Conservation (phyloP, 164 flowering plant species). For the Nelumbo lutea region DNA sequence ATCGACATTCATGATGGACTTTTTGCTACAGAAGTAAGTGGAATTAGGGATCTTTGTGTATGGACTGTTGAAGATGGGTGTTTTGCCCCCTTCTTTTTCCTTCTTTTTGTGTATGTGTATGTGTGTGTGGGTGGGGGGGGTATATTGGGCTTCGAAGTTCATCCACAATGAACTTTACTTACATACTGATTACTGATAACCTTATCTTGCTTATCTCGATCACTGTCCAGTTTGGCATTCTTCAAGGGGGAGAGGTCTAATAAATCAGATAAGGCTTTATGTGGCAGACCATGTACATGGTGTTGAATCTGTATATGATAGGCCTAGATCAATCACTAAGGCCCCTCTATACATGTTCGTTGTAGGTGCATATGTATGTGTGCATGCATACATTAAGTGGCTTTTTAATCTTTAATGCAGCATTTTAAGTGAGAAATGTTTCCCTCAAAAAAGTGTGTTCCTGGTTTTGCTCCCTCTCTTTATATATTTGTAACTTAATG, state of each 20-base stretch:
- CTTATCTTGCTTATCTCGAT: no score
- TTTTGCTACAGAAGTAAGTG: constrained; percentile 62
- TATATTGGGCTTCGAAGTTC: not conserved
- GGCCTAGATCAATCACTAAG: not conserved
- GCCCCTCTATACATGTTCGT: not conserved
- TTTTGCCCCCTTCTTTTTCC: not conserved
- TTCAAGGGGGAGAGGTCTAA: not conserved
- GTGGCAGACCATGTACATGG: not conserved
- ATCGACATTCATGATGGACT: constrained; percentile 87
- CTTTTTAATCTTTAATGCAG: not conserved
- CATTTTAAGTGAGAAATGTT: not conserved
- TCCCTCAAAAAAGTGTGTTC: not conserved
- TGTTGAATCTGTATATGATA: not conserved
- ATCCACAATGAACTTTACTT: not conserved
- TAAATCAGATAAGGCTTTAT: not conserved
- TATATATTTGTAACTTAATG: not conserved
- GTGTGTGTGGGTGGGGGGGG: not conserved
- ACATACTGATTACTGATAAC: not conserved
- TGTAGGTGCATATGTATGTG: no score
- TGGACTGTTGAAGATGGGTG: not conserved
- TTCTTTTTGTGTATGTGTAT: no score
- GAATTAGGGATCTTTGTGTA: not conserved
- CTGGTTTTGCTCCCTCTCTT: not conserved
- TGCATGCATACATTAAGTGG: not conserved
- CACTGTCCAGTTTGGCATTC: no score